phyloP scores from a whole-genome alignment of 495 filamentous ascomycete genomes.

The Penicillium canariense region DNA sequence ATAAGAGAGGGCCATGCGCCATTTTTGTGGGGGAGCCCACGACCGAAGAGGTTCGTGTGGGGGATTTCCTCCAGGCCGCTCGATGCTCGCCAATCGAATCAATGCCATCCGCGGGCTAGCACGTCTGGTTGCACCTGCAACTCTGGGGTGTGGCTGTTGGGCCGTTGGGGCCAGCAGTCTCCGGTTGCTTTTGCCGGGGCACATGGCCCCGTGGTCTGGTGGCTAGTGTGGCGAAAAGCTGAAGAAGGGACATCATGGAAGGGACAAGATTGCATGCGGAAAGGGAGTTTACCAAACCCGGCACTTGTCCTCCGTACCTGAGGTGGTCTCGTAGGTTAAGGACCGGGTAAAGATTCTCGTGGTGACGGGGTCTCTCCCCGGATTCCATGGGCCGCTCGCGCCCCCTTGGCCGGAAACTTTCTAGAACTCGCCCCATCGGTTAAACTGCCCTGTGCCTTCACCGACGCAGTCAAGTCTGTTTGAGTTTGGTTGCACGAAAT shows the following conservation, averaged over 20 bases:
- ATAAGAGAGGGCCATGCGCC: conserved; percentile 25
- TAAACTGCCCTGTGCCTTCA: conserved; percentile 1
- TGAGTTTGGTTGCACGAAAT: conserved; percentile 27
- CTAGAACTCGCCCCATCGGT: conserved; percentile 19
- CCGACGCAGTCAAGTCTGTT: conserved; percentile 23
- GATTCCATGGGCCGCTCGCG: not conserved
- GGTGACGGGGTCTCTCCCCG: too few relatives aligned
- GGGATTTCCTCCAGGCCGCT: conserved; percentile 15
- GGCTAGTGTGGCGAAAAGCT: not conserved
- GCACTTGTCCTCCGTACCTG: too few relatives aligned
- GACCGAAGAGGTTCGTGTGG: conserved; percentile 25
- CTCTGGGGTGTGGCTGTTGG: not conserved
- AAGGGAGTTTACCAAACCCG: too few relatives aligned
- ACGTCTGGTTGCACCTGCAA: not conserved
- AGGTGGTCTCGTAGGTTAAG: too few relatives aligned
- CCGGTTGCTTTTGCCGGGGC: not conserved
- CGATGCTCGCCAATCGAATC: not conserved
- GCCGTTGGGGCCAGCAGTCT: not conserved
- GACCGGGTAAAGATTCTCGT: too few relatives aligned
- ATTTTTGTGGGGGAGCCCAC: conserved; percentile 32
- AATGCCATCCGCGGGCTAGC: not conserved
- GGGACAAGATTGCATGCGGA: not conserved
- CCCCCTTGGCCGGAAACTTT: conserved; percentile 8
- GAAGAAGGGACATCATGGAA: not conserved
- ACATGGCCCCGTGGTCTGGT: not conserved